Percentiles rank a stretch among this genome's conserved stretches.
Evolutionary conservation across 345 rosid species (phyloP).

Genomic region (Microthlaspi erraticum): DNA sequence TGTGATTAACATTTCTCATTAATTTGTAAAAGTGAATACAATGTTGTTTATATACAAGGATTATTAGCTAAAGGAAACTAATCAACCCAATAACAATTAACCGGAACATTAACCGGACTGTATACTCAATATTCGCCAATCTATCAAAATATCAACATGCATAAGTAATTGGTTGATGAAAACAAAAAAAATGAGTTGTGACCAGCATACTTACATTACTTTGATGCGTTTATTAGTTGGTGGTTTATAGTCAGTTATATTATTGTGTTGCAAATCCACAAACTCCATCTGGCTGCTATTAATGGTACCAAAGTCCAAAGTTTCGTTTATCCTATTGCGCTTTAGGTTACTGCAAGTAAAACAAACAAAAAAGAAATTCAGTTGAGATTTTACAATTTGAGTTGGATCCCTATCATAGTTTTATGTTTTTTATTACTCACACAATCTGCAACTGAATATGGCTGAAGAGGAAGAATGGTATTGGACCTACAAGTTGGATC

Average conservation of each 20-base stretch:
- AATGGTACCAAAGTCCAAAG: slow-evolving; percentile 57
- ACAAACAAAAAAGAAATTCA: neutral
- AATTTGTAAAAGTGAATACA: no score
- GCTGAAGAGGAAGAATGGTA: slow-evolving; percentile 63
- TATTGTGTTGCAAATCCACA: slow-evolving; percentile 62
- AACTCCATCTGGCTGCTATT: slow-evolving; percentile 49
- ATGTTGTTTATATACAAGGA: no score
- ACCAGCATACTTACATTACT: slow-evolving; percentile 54
- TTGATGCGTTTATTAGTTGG: slow-evolving; percentile 14
- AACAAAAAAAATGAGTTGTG: neutral
- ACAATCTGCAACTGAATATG: slow-evolving; percentile 60
- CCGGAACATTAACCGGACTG: no score
- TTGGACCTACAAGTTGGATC: slow-evolving; percentile 52
- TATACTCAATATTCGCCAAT: no score
- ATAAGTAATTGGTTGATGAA: no score
- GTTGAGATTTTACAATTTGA: neutral
- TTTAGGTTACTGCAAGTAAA: slow-evolving; percentile 49
- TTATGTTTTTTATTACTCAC: slow-evolving; percentile 48
- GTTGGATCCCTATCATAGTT: neutral
- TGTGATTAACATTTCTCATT: no score
- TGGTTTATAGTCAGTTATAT: slow-evolving; percentile 40
- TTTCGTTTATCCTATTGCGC: slow-evolving; percentile 55
- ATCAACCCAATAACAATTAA: no score
- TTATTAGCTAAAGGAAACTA: no score
- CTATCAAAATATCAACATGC: no score